A percentile compares a stretch with the other conserved stretches of the same genome.
Conservation (phyloP, 345 rosid genomes). For the Cardamine chenopodiifolia region DNA sequence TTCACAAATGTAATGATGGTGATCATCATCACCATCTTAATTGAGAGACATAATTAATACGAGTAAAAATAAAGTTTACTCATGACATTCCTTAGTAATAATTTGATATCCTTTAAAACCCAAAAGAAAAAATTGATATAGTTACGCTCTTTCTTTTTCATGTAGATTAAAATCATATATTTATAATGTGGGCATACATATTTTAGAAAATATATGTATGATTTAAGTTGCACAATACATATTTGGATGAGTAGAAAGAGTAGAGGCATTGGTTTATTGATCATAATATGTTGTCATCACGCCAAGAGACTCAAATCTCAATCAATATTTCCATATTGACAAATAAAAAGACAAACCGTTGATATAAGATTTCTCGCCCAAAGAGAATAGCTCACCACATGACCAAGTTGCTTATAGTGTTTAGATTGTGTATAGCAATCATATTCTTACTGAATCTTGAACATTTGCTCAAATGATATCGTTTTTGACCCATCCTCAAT, state of each 20-base stretch:
- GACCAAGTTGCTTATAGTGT: not conserved
- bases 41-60: not conserved
- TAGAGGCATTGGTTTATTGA: not conserved
- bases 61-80: not conserved
- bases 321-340: not conserved
- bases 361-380: constrained; percentile 25
- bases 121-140: not conserved
- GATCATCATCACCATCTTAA: not conserved
- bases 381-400: constrained; percentile 23
- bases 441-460: not conserved
- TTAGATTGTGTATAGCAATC: constrained; percentile 19
- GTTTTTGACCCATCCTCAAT: not conserved
- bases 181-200: not conserved
- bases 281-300: not conserved
- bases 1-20: not conserved
- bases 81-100: not conserved
- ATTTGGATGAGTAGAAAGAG: constrained; percentile 12
- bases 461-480: constrained; percentile 8
- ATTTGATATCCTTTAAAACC: not conserved
- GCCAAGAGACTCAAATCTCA: not conserved
- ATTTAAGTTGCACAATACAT: not conserved
- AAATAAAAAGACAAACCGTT: constrained; percentile 28
- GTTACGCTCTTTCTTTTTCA: not conserved
- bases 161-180: not conserved
- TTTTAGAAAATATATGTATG: not conserved